Conservation (phyloP, 306 rosid species). For the Prinsepia uniflora region DNA sequence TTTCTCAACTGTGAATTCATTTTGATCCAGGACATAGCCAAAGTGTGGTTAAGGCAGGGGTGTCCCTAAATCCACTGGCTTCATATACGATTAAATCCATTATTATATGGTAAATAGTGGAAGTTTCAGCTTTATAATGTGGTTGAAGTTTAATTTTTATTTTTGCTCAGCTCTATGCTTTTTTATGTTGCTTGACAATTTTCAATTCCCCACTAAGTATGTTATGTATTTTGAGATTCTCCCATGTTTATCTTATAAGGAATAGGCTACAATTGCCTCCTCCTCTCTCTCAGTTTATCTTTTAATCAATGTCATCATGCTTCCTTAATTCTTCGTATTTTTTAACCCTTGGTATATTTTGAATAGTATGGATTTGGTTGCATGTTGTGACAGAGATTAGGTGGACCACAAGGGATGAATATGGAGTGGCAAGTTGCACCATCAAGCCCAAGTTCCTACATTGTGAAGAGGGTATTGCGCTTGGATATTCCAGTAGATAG, state of each 20-base stretch:
- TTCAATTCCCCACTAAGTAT: neutral
- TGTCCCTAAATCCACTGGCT: constrained; percentile 14
- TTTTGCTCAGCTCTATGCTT: neutral
- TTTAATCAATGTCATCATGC: neutral
- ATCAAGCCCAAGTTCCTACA: constrained; percentile 83
- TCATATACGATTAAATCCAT: constrained; percentile 8
- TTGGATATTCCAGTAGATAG: constrained; percentile 91
- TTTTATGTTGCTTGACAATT: neutral
- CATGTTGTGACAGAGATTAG: constrained; percentile 54
- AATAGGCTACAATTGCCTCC: neutral
- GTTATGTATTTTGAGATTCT: neutral
- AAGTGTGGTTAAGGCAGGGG: constrained; percentile 18
- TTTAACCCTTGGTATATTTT: constrained; percentile 2
- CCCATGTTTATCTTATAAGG: neutral
- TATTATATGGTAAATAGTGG: constrained; percentile 15
- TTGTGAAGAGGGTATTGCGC: constrained; percentile 88
- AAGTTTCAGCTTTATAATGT: constrained; percentile 14
- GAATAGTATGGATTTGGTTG: constrained; percentile 9
- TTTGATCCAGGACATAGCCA: constrained; percentile 23
- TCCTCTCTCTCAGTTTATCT: neutral
- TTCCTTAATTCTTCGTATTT: neutral
- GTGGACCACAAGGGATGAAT: constrained; percentile 77
- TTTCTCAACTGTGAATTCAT: constrained; percentile 18
- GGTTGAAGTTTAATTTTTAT: neutral
- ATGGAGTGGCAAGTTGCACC: constrained; percentile 99